Base-by-base conservation (phyloP, 352 stramenopile species). In the Globisporangium heterothallicum region DNA sequence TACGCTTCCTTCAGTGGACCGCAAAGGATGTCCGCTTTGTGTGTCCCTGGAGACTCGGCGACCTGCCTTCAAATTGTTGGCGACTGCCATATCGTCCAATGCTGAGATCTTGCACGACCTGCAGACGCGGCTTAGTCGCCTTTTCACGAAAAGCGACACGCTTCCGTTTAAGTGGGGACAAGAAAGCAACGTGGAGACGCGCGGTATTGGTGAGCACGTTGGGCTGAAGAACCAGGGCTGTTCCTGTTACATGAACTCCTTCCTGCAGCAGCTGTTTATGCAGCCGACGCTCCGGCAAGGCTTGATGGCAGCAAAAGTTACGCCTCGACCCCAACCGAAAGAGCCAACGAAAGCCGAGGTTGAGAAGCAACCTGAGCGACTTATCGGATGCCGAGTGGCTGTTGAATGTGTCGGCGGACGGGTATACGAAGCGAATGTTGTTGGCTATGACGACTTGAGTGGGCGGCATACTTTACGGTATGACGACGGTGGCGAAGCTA, bases 231-330 rank as follows among this genome's bases (percentile, higher is more conserved):
- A 99, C 63, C 95, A 99, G 62, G 97, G 97, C 43, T 99, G 95
- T 65, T 99, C 97, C 8, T 99, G 97, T 78, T 99, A 99, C 79
- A 99, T 99, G 92, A 99, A 99, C 64, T 98, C 94, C 1, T 91
- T 99, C 16, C 72, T 99, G 16, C 97, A 99, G 66, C 95, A 99
- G 58, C 65, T 99, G 10, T 99, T 96, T 53, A 95, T 95, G 78
- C 78, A 93, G 38, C 74, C 78, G 3, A 87, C 70, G 8, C 64
- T 97, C 24, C 68, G 80, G 2, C 74, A 92, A 64, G 86, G 84
- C 13, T 50, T 97, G 27, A 26, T 96, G 43, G 68, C 70, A 18
- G 84, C 84, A 12, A 73, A 88, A 44, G 82, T 95, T 12, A 47
- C 72, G 35, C 64, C 76, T 34, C 68, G 71, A 9, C 66, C 70